Base-by-base conservation (phyloP, 805 yeast genomes). In the Pichia cabralensis region DNA sequence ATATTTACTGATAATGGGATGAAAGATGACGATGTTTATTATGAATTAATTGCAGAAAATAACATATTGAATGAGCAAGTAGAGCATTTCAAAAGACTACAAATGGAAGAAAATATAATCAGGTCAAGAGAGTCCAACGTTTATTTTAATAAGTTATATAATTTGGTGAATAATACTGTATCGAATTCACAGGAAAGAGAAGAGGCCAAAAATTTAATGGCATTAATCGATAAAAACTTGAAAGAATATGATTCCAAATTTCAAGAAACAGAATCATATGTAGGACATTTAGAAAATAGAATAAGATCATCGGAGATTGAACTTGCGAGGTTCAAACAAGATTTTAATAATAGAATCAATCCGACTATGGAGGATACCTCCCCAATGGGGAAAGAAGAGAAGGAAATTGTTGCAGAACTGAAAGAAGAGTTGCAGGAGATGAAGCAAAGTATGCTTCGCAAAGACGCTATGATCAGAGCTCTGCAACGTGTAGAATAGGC, bases 401-500 rank as follows among this genome's bases (percentile, higher is more conserved):
- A n/a, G n/a, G 33, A 37, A 17, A 12, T 29, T 11, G 19, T 34
- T 3, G 23, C 21, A 7, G 39, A 77, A 28, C 78, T 76, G 44
- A 77, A 71, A 38, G 83, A 76, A 31, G 89, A 81, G 47, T 71
- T 86, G 11, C 46, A 58, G 30, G 84, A 76, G 33, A 61, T 88
- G 44, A 68, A 69, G 46, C 78, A 73, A 32, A 64, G 70, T 28
- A 48, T 82, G 25, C 67, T 69, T 30, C 82, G 80, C 42, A 86
- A 85, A 53, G 94, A 85, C 45, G 75, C 76, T 30, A 77, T 86
- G 43, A 81, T 86, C 38, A 73, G 70, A 40, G 85, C 89, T 2
- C 60, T 85, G 5, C 45, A 42, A 24, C 26, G 39, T 6, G 37
- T 28, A n/a, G n/a, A n/a, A n/a, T n/a, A n/a, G n/a, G n/a, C n/a